Conservation (phyloP, 352 stramenopile species). For the Globisporangium radiosum region DNA sequence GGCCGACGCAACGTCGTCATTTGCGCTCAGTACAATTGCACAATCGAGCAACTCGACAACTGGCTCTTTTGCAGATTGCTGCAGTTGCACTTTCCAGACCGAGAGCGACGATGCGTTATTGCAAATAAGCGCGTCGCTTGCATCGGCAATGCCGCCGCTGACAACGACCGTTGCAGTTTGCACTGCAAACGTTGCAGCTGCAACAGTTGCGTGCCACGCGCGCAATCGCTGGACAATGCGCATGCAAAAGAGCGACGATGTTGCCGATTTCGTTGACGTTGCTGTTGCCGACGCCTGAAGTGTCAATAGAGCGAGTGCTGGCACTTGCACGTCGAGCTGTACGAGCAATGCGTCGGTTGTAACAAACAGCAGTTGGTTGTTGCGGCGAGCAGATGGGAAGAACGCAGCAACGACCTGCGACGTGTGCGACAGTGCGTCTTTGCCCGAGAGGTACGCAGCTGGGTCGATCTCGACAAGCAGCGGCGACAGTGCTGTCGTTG, state of each 20-base stretch:
- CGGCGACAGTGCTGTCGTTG: not conserved
- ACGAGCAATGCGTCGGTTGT: conserved; percentile 30
- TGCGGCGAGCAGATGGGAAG: conserved; percentile 35
- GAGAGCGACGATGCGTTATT: conserved; percentile 53
- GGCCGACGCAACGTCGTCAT: not conserved
- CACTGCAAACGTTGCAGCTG: conserved; percentile 32
- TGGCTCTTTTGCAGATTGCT: conserved; percentile 16
- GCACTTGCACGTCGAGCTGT: conserved; percentile 18
- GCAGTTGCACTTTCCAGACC: conserved; percentile 39
- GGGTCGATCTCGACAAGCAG: conserved; percentile 29
- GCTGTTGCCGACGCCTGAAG: conserved; percentile 9
- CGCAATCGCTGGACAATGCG: conserved; percentile 32
- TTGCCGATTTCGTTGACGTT: conserved; percentile 1
- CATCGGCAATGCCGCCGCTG: conserved; percentile 42
- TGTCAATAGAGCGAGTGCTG: conserved; percentile 17
- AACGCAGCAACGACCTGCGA: conserved; percentile 18
- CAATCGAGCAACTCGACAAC: conserved; percentile 55
- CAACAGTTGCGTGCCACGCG: conserved; percentile 57
- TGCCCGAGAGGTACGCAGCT: conserved; percentile 25
- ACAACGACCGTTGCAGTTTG: conserved; percentile 39
- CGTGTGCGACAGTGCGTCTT: conserved; percentile 14
- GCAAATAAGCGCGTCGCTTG: conserved; percentile 40
- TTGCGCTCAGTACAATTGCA: conserved; percentile 44
- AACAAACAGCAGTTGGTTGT: conserved; percentile 35
- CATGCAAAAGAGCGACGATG: conserved; percentile 26